Base-by-base conservation (phyloP, 2,329 filamentous ascomycete species). In the Rutstroemia sp. region DNA sequence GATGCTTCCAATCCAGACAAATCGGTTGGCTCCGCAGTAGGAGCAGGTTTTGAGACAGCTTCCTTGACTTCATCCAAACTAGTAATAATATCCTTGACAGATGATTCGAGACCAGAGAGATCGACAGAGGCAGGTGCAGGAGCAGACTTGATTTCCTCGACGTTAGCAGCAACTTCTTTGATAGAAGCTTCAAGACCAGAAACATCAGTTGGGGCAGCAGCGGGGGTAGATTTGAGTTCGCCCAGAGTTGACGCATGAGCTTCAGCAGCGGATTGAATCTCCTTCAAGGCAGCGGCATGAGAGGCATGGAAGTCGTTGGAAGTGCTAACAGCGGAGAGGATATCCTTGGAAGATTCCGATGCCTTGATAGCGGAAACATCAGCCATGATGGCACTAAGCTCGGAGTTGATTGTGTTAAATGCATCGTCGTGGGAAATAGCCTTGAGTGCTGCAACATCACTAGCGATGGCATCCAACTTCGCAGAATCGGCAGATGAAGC, bases 321-420 rank as follows among this genome's bases (percentile, higher is more conserved):
- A 16, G 61, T 34, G 21, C 61, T 61, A 19, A 65, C 54, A 7
- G 57, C 62, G 0, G 51, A 54, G 23, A 64, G 57, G 25, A 66
- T 64, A 27, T 65, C 62, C 14, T 57, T 42, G 25, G 50, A 57
- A 10, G 62, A 53, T 38, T 66, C 61, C 1, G 64, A 48, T 25
- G 59, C 61, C 17, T 57, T 55, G 36, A 59, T 54, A 21, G 49
- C 54, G 50, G 49, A 38, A 59, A 66, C 61, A 14, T 64, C 60
- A 45, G 54, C 55, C 59, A 67, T 67, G 55, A 67, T 67, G 16
- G 64, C 63, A 6, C 59, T 54, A 30, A 68, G 51, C 0, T 61
- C 63, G 39, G 54, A 51, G 16, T 58, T 59, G 45, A 66, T 63
- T 30, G 59, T 50, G 38, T 64, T 62, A 21, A 68, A 60, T 17